These are phyloP conservation scores for Mortierella sp. DNA, from an alignment of 371 early-diverging fungal species.

Conservation along the genomic window DNA sequence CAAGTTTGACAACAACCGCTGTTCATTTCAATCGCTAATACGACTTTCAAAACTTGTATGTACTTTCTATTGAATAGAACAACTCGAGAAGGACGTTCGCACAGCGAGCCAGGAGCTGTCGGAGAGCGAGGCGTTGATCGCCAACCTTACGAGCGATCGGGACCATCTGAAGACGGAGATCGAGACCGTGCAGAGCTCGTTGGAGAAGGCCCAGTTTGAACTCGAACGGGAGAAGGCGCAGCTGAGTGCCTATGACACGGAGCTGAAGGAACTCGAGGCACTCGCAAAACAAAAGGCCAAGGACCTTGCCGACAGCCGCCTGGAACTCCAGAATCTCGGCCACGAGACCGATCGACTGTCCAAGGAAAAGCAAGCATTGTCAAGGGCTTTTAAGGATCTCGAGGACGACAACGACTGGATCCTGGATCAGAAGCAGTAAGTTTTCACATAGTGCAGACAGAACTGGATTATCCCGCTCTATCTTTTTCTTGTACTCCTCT, in stretches of 20 bases:
- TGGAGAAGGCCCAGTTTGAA: conserved; percentile 57
- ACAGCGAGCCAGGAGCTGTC: conserved; percentile 67
- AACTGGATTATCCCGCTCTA: neutral
- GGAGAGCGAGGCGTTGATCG: conserved; percentile 63
- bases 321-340: conserved; percentile 78
- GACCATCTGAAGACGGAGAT: conserved; percentile 53
- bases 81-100: conserved; percentile 75
- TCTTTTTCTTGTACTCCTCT: no score
- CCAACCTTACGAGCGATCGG: conserved; percentile 66
- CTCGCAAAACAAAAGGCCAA: conserved; percentile 73
- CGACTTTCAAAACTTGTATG: neutral
- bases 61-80: conserved; percentile 64
- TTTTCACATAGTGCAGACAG: no score
- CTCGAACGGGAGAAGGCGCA: conserved; percentile 61
- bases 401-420: conserved; percentile 89
- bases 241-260: conserved; percentile 62
- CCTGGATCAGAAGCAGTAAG: conserved; percentile 85
- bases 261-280: conserved; percentile 74
- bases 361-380: conserved; percentile 72
- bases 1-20: neutral
- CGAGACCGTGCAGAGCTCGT: conserved; percentile 38
- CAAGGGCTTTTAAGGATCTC: conserved; percentile 65
- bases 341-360: conserved; percentile 81
- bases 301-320: conserved; percentile 69
- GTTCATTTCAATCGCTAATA: neutral